Evolutionary conservation across 2,329 filamentous ascomycete species (phyloP).

Genomic region (Penicillium sp.): DNA sequence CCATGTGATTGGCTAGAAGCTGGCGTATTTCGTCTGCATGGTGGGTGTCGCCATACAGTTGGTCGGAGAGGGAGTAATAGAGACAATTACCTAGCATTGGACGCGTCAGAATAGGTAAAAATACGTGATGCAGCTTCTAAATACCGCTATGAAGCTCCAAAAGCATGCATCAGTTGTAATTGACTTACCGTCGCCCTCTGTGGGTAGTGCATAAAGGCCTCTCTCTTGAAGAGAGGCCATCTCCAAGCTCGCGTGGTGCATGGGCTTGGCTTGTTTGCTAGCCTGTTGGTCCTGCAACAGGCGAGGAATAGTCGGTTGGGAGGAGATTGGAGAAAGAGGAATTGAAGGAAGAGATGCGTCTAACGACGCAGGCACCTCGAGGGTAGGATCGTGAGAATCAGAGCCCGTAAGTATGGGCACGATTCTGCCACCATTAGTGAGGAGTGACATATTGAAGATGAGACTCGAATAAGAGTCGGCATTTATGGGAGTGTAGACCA

Average conservation of each 20-base stretch:
- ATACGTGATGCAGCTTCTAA: constrained; percentile 1
- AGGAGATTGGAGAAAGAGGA: not conserved
- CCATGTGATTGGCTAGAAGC: constrained; percentile 62
- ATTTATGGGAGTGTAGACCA: constrained; percentile 25
- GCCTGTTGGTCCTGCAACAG: constrained; percentile 20
- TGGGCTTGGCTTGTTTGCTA: constrained; percentile 14
- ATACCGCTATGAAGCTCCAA: not conserved
- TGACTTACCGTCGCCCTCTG: constrained; percentile 61
- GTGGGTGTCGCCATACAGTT: constrained; percentile 62
- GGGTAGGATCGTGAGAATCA: constrained; percentile 21
- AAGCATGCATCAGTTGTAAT: constrained; percentile 20
- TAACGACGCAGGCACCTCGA: not conserved
- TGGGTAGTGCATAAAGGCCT: constrained; percentile 60
- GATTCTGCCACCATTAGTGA: constrained; percentile 42
- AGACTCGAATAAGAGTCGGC: constrained; percentile 34
- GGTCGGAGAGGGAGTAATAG: constrained; percentile 67
- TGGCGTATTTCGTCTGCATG: constrained; percentile 60
- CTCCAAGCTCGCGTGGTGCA: constrained; percentile 31
- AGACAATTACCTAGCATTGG: constrained; percentile 63
- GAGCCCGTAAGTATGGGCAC: constrained; percentile 43
- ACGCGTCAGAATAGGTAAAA: constrained; percentile 24
- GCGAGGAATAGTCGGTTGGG: not conserved
- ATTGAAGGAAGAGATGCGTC: not conserved
- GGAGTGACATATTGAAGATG: constrained; percentile 40
- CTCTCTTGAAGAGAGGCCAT: constrained; percentile 53